phyloP scores from a whole-genome alignment of 345 rosid species.

The Durio zibethinus region DNA sequence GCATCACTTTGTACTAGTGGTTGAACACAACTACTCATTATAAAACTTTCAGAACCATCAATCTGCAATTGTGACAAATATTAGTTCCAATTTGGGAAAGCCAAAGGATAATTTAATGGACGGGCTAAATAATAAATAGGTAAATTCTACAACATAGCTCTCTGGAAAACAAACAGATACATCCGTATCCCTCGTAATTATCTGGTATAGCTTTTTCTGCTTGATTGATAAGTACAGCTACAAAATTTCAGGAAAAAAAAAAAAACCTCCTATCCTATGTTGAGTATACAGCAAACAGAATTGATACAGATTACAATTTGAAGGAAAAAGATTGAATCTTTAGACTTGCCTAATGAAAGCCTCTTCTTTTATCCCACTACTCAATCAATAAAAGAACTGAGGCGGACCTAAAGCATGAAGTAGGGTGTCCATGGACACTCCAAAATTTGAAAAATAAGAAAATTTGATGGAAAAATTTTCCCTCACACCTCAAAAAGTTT shows the following conservation, averaged over 20 bases:
- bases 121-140: neutral
- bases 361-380: neutral
- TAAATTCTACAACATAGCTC: neutral
- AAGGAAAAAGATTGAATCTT: too few species aligned
- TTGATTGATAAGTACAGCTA: neutral
- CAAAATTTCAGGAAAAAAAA: neutral
- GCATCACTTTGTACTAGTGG: slow-evolving; percentile 39
- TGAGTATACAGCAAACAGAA: neutral
- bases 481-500: too few species aligned
- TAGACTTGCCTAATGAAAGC: neutral
- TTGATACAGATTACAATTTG: neutral
- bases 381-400: neutral
- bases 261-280: too few species aligned
- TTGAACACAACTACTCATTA: slow-evolving; percentile 77
- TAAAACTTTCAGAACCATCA: slow-evolving; percentile 34
- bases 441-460: too few species aligned
- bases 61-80: slow-evolving; percentile 32
- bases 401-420: too few species aligned
- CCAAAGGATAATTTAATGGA: neutral
- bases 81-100: neutral
- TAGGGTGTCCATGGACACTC: too few species aligned
- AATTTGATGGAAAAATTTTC: too few species aligned
- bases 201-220: neutral
- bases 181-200: neutral
- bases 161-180: neutral